phyloP scores from a whole-genome alignment of 1,284 basidiomycete genomes.

The Pulveroboletus sp. region DNA sequence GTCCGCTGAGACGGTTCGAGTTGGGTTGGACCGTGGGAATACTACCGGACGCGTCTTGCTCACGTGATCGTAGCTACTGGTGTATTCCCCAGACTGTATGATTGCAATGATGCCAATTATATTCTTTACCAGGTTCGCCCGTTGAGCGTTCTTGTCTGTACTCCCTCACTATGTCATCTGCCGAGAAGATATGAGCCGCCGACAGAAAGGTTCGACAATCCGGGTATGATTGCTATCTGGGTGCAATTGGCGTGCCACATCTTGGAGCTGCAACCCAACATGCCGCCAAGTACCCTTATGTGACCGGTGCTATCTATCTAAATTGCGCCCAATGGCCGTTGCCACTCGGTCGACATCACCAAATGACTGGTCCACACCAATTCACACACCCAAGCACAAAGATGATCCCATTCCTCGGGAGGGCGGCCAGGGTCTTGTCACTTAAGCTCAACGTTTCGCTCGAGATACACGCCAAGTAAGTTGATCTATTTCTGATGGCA shows the following conservation, averaged over 20 bases:
- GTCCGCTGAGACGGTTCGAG: constrained; percentile 4
- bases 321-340: constrained; percentile 4
- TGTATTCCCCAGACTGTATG: too few relatives aligned
- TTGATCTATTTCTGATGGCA: neutral
- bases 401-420: neutral
- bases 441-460: constrained; percentile 11
- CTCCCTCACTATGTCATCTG: neutral
- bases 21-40: constrained; percentile 22
- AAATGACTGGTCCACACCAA: too few relatives aligned
- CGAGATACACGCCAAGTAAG: neutral
- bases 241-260: neutral
- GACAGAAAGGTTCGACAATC: neutral
- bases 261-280: constrained; percentile 9
- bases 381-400: neutral
- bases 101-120: neutral
- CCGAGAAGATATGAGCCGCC: neutral
- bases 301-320: constrained; percentile 3
- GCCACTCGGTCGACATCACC: neutral
- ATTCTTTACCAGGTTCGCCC: neutral
- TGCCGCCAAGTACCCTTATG: constrained; percentile 12
- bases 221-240: neutral
- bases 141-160: neutral
- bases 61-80: constrained; percentile 22
- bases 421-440: neutral
- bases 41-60: constrained; percentile 21